Percentiles rank a stretch among this genome's conserved stretches.
These are phyloP conservation scores for Lathyrus sativus DNA, from an alignment of 306 rosid species.

Conservation along the genomic window DNA sequence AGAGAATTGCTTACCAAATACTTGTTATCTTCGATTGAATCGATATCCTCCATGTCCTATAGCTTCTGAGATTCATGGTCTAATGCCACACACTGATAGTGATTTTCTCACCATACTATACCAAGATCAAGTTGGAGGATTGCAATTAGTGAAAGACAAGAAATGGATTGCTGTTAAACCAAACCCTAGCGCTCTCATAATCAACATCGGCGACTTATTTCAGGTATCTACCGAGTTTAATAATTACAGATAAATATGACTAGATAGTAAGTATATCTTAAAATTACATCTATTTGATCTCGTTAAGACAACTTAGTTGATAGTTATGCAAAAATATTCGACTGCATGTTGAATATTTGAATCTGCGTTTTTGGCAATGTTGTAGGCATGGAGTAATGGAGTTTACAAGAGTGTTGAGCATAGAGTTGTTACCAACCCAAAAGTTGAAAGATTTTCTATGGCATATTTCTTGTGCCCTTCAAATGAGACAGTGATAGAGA, in stretches of 20 bases:
- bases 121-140: conserved; percentile 92
- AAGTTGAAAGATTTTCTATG: conserved; percentile 71
- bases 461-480: conserved; percentile 92
- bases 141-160: conserved; percentile 76
- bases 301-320: no score
- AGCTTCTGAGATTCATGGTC: conserved; percentile 60
- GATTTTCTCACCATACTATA: conserved; percentile 86
- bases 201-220: conserved; percentile 94
- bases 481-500: conserved; percentile 61
- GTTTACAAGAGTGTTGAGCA: conserved; percentile 82
- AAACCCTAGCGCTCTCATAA: conserved; percentile 69
- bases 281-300: no score
- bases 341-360: no score
- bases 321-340: no score
- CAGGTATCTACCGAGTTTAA: conserved; percentile 51
- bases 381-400: conserved; percentile 89
- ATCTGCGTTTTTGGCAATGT: background rate
- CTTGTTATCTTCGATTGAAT: conserved; percentile 84
- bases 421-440: conserved; percentile 66
- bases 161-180: conserved; percentile 88
- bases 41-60: conserved; percentile 82
- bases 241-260: no score
- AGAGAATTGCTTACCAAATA: conserved; percentile 67
- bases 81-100: conserved; percentile 91
- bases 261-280: no score